Evolutionary conservation across 2,329 filamentous ascomycete species (phyloP).

Genomic region (Cladosporium sp.): DNA sequence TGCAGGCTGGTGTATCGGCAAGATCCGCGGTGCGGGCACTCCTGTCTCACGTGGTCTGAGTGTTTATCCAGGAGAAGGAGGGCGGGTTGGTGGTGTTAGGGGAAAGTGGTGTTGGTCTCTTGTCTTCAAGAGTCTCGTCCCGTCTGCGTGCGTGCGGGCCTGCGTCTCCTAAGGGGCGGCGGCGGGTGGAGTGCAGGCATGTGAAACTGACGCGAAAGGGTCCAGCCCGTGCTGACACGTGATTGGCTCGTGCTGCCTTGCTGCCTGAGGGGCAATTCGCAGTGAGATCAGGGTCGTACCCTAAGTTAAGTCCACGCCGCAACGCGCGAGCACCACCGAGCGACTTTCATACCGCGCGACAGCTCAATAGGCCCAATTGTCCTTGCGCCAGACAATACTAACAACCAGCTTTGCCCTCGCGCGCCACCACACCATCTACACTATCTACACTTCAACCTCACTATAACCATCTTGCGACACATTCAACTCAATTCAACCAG

Average conservation of each 20-base stretch:
- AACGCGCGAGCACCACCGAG: neutral
- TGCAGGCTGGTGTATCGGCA: neutral
- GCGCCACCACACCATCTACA: neutral
- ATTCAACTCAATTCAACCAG: no score
- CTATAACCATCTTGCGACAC: neutral
- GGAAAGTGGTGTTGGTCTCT: neutral
- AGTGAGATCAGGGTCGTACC: neutral
- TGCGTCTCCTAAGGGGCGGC: neutral
- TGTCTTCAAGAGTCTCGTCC: neutral
- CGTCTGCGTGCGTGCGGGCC: neutral
- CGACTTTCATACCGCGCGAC: neutral
- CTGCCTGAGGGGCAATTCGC: neutral
- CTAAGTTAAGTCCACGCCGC: neutral
- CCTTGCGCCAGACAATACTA: neutral
- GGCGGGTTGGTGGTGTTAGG: neutral
- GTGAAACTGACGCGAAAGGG: slow-evolving; percentile 4
- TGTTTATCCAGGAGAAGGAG: neutral
- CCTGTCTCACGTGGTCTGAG: neutral
- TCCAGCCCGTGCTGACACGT: neutral
- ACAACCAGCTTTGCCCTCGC: neutral
- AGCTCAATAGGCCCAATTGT: neutral
- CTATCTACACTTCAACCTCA: neutral
- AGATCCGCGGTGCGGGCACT: neutral
- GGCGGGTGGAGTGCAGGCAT: neutral
- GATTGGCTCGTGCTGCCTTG: neutral